Evolutionary conservation across 1,284 basidiomycete species (phyloP).

Genomic region (Coriolopsis trogii): DNA sequence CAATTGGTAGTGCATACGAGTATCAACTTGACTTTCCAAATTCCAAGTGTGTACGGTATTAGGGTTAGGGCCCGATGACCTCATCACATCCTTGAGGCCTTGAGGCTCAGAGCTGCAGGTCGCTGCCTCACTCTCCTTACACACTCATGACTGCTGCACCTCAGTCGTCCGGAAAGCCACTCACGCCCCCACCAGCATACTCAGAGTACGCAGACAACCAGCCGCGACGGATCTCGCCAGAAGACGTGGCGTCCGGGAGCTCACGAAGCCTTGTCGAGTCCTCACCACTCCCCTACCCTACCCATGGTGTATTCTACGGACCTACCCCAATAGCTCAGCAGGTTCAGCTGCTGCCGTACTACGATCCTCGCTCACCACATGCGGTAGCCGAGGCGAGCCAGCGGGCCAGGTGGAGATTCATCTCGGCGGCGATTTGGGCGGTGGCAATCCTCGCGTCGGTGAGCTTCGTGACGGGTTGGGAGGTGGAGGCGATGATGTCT

Average conservation of each 20-base stretch:
- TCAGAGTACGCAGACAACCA: constrained; percentile 25
- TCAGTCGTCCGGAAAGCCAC: constrained; percentile 25
- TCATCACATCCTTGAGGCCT: constrained; percentile 4
- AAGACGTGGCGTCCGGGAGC: constrained; percentile 13
- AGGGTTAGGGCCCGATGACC: constrained; percentile 16
- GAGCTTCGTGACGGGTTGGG: constrained; percentile 30
- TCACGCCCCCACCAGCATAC: constrained; percentile 34
- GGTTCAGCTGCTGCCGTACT: constrained; percentile 34
- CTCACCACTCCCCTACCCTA: constrained; percentile 23
- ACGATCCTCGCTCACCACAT: constrained; percentile 35
- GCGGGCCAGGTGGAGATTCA: constrained; percentile 35
- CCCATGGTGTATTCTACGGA: constrained; percentile 29
- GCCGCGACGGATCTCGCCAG: constrained; percentile 10
- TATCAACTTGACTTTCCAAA: background rate
- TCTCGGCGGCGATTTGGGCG: constrained; percentile 34
- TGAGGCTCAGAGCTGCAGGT: background rate
- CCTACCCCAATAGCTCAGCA: constrained; percentile 37
- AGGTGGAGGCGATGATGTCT: constrained; percentile 25
- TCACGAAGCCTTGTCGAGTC: constrained; percentile 11
- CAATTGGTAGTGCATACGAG: no score
- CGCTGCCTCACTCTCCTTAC: constrained; percentile 1
- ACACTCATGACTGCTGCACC: constrained; percentile 12
- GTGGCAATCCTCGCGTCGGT: constrained; percentile 27
- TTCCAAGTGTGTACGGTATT: background rate
- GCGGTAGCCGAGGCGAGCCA: constrained; percentile 31